Conservation (phyloP, 768 basidiomycete genomes). For the Dacryopinax spathularia region DNA sequence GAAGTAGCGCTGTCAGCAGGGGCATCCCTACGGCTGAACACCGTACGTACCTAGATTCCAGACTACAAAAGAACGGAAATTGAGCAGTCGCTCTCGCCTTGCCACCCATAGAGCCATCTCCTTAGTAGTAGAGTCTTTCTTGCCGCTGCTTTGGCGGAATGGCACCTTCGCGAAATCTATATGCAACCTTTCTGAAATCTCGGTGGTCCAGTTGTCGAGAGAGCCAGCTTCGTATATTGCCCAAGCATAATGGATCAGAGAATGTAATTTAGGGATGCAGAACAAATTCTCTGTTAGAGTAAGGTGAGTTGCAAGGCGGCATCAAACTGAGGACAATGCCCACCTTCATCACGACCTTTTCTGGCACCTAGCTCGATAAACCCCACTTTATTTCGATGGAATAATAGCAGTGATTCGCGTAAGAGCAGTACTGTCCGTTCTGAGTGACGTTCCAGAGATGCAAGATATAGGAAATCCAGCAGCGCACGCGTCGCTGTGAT, state of each 20-base stretch:
- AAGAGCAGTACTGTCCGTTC: conserved; percentile 21
- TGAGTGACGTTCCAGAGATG: conserved; percentile 25
- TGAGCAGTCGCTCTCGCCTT: background rate
- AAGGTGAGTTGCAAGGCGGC: background rate
- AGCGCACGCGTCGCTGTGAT: conserved; percentile 19
- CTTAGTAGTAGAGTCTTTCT: background rate
- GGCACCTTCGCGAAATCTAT: conserved; percentile 17
- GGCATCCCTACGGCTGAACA: no score
- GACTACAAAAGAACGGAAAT: background rate
- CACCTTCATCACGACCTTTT: background rate
- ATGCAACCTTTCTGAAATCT: conserved; percentile 29
- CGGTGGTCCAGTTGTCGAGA: conserved; percentile 30
- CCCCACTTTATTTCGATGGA: conserved; percentile 28
- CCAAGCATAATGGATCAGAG: conserved; percentile 23
- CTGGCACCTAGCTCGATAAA: conserved; percentile 27
- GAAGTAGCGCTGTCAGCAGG: no score
- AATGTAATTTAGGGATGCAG: conserved; percentile 34
- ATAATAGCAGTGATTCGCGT: conserved; percentile 18
- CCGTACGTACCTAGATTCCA: background rate
- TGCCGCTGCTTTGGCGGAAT: background rate
- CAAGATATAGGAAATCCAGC: conserved; percentile 30
- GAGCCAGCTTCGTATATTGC: conserved; percentile 25
- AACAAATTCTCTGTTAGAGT: conserved; percentile 18
- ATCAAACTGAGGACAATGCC: background rate
- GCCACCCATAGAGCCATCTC: background rate